Percentiles rank a stretch among this genome's conserved stretches.
Conservation (phyloP, 306 rosid species). For the Sesbania bispinosa region DNA sequence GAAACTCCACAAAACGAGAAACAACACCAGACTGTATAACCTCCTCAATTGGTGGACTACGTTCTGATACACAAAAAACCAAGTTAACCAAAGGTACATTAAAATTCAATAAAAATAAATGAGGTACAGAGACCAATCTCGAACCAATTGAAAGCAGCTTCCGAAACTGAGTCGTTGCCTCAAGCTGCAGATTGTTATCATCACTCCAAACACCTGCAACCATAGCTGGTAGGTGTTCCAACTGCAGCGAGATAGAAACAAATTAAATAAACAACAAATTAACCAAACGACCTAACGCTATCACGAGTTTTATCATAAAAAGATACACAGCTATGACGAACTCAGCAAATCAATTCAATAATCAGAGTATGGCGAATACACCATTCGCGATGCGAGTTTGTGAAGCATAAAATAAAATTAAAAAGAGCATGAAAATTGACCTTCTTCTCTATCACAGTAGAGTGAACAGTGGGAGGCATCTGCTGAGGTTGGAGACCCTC, state of each 20-base stretch:
- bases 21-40: slow-evolving; percentile 94
- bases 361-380: background rate
- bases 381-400: background rate
- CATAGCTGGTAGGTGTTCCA: slow-evolving; percentile 91
- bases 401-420: background rate
- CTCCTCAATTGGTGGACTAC: slow-evolving; percentile 96
- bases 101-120: background rate
- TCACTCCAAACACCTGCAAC: slow-evolving; percentile 88
- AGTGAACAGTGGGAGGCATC: slow-evolving; percentile 32
- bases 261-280: background rate
- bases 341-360: background rate
- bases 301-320: background rate
- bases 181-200: slow-evolving; percentile 71
- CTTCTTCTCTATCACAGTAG: slow-evolving; percentile 40
- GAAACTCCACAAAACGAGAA: slow-evolving; percentile 91
- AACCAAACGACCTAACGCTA: background rate
- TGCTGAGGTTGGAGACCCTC: slow-evolving; percentile 84
- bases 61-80: slow-evolving; percentile 44
- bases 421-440: slow-evolving; percentile 4
- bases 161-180: slow-evolving; percentile 92
- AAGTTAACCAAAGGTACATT: background rate
- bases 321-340: background rate
- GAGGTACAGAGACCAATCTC: slow-evolving; percentile 14
- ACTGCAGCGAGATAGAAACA: slow-evolving; percentile 45
- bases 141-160: slow-evolving; percentile 93